These are phyloP conservation scores for Fusarium lateritium DNA, from an alignment of 2,329 filamentous ascomycete species.

Conservation along the genomic window DNA sequence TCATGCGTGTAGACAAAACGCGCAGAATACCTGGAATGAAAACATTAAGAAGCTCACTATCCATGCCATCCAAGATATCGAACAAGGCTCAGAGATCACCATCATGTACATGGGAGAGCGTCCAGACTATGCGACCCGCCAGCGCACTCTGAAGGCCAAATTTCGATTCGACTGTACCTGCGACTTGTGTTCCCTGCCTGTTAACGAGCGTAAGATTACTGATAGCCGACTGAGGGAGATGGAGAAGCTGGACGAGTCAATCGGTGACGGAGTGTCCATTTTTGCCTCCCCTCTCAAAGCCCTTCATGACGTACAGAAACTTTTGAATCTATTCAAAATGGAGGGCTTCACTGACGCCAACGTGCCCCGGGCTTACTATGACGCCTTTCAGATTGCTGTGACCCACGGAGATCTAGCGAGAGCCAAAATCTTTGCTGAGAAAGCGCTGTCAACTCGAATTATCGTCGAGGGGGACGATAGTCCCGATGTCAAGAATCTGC, in stretches of 20 bases:
- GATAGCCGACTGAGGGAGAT: conserved; percentile 17
- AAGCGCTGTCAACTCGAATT: not conserved
- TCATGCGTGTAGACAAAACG: conserved; percentile 49
- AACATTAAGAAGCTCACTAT: conserved; percentile 38
- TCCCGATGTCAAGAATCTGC: not conserved
- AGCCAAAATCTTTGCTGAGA: conserved; percentile 17
- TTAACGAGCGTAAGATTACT: not conserved
- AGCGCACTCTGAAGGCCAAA: not conserved
- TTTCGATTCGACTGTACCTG: conserved; percentile 25
- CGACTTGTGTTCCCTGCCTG: conserved; percentile 22
- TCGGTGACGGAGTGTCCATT: not conserved
- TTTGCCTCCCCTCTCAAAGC: not conserved
- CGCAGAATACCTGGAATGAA: conserved; percentile 46
- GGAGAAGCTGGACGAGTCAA: not conserved
- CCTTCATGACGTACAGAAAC: not conserved
- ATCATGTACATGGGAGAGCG: conserved; percentile 32
- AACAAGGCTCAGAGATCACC: conserved; percentile 46
- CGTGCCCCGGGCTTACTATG: not conserved
- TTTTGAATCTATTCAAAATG: not conserved
- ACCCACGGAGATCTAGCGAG: conserved; percentile 15
- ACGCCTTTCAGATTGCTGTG: not conserved
- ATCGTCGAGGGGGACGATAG: conserved; percentile 3
- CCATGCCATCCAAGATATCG: conserved; percentile 45
- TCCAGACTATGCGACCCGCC: not conserved
- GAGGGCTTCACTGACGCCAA: not conserved